A percentile compares a stretch with the other conserved stretches of the same genome.
phyloP scores from a whole-genome alignment of 2,329 filamentous ascomycete genomes.

The Stachybotrys chlorohalonatus region DNA sequence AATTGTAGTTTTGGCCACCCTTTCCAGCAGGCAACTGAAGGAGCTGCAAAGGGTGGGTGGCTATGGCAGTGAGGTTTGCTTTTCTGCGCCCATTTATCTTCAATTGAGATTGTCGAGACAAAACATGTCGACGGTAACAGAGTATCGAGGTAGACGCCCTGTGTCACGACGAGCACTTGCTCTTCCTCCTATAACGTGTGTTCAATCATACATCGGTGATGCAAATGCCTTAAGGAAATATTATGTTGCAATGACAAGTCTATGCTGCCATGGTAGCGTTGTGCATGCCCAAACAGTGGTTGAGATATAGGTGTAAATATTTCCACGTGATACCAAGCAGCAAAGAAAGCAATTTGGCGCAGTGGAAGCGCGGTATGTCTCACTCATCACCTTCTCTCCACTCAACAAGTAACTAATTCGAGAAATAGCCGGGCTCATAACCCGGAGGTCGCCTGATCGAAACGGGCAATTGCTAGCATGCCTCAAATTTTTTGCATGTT shows the following conservation, averaged over 20 bases:
- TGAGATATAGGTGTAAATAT: neutral
- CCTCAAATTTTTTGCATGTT: neutral
- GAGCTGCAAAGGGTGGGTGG: neutral
- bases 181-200: no score
- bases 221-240: no score
- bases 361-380: slow-evolving; percentile 15
- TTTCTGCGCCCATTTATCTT: no score
- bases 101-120: no score
- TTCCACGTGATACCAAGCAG: neutral
- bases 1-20: no score
- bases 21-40: no score
- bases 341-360: slow-evolving; percentile 16
- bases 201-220: no score
- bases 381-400: neutral
- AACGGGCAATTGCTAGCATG: slow-evolving; percentile 8
- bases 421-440: slow-evolving; percentile 14
- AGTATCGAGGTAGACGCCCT: no score
- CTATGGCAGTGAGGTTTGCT: neutral
- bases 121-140: no score
- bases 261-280: neutral
- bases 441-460: slow-evolving; percentile 20
- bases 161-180: no score
- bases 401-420: slow-evolving; percentile 1
- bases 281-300: neutral
- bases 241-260: no score